A percentile compares a stretch with the other conserved stretches of the same genome.
phyloP scores from a whole-genome alignment of 257 asterid species.

The Catharanthus roseus region DNA sequence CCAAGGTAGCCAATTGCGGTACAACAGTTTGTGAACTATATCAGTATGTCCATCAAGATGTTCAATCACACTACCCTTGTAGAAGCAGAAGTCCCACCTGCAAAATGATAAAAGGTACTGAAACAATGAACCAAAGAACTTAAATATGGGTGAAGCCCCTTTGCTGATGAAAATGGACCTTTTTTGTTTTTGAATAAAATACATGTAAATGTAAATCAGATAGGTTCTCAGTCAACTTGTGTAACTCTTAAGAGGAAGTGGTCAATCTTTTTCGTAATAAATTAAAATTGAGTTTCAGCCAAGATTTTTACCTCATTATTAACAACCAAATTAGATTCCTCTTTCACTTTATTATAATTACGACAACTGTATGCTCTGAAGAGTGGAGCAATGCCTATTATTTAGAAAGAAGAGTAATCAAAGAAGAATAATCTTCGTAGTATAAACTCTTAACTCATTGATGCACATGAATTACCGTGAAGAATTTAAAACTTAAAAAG shows the following conservation, averaged over 20 bases:
- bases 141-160: background rate
- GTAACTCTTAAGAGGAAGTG: background rate
- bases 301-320: background rate
- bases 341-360: background rate
- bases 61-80: slow-evolving; percentile 84
- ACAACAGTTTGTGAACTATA: slow-evolving; percentile 79
- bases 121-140: background rate
- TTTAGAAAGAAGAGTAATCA: background rate
- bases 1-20: slow-evolving; percentile 93
- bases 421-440: no score
- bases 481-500: background rate
- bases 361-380: background rate
- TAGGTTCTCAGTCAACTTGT: background rate
- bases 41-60: slow-evolving; percentile 97
- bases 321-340: background rate
- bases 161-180: background rate
- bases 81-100: slow-evolving; percentile 97
- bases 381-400: background rate
- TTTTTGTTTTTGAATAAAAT: background rate
- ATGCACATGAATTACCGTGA: background rate
- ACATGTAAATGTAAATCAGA: background rate
- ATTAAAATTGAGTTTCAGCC: background rate
- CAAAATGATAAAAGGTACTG: slow-evolving; percentile 9
- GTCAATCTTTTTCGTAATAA: background rate
- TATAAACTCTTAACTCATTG: background rate